Evolutionary conservation across 2,329 filamentous ascomycete genomes (phyloP).

Genomic region (Helotiales sp.): DNA sequence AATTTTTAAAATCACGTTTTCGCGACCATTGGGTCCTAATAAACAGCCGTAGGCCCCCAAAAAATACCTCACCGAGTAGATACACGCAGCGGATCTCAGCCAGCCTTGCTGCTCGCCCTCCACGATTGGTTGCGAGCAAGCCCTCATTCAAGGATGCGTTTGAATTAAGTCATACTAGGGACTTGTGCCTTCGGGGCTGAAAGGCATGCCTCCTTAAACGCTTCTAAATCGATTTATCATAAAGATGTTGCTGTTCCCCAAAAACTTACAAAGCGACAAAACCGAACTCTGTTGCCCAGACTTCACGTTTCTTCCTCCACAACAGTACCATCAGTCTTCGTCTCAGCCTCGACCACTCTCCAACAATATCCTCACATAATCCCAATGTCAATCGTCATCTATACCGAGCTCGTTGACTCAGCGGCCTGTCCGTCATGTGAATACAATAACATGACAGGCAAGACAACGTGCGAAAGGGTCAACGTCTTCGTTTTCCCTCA

Average conservation of each 20-base stretch:
- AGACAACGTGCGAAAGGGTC: conserved; percentile 3
- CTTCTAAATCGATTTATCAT: not conserved
- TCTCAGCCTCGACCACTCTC: conserved; percentile 4
- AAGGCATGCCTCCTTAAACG: not conserved
- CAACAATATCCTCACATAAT: conserved; percentile 4
- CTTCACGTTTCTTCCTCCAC: conserved; percentile 2
- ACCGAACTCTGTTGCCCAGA: not conserved
- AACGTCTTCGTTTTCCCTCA: not conserved
- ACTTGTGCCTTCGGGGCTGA: not conserved
- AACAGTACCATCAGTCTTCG: conserved; percentile 2
- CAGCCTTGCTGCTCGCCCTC: no score
- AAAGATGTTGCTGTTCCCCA: not conserved
- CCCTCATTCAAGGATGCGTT: no score
- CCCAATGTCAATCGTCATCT: not conserved
- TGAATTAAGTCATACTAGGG: not conserved
- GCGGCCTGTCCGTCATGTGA: conserved; percentile 4
- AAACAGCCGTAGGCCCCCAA: no score
- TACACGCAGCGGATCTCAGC: no score
- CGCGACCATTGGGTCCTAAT: no score
- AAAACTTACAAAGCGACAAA: not conserved
- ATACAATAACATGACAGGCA: conserved; percentile 12
- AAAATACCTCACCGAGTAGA: no score
- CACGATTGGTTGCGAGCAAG: no score
- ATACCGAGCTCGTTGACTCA: conserved; percentile 5
- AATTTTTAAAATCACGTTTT: no score